Evolutionary conservation across 2,329 filamentous ascomycete species (phyloP), one percentile per base, ranked within the genome.

Genomic region (Lecanosticta acicola): DNA sequence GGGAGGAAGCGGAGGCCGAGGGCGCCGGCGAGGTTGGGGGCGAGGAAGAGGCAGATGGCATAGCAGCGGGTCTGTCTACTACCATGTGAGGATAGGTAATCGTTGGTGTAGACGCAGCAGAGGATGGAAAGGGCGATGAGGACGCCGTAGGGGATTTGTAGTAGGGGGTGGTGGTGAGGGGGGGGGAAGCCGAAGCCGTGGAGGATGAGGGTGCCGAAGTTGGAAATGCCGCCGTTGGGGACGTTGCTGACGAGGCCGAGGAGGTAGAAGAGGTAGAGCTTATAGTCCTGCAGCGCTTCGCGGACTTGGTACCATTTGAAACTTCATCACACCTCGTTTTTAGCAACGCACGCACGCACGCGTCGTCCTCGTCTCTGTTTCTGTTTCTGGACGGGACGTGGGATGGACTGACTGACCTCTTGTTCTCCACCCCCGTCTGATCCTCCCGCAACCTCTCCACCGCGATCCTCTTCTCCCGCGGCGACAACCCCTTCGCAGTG

Each of bases 21-120:
- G 0, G 77, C 71, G 0, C 79, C 79, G 1, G 73, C 72, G 49
- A 82, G 74, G 32, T 79, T 81, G 1, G 77, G 79, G n/a, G 76
- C 56, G 50, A 81, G 71, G 55, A 79, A 81, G 1, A 79, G 54
- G 2, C 77, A 64, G 29, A 78, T 70, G 48, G 81, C 76, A 14
- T 76, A 60, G 37, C 75, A 57, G 10, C 61, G 51, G 3, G 59
- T 60, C 42, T 63, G 60, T 2, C 53, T 42, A 17, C 57, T 53
- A 20, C 59, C 50, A 2, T 54, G 50, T 9, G 44, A 45, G 5
- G 52, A 35, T 14, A 59, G 37, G 33, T 70, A 67, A 52, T 75
- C 68, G 47, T 76, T 76, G 3, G 73, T 54, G 43, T 66, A 73
- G 3, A 75, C 71, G 45, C 72, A 75, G 3, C 59, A 58, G 3